Conservation (phyloP, 768 basidiomycete genomes). For the Termitomyces bulborhizus region DNA sequence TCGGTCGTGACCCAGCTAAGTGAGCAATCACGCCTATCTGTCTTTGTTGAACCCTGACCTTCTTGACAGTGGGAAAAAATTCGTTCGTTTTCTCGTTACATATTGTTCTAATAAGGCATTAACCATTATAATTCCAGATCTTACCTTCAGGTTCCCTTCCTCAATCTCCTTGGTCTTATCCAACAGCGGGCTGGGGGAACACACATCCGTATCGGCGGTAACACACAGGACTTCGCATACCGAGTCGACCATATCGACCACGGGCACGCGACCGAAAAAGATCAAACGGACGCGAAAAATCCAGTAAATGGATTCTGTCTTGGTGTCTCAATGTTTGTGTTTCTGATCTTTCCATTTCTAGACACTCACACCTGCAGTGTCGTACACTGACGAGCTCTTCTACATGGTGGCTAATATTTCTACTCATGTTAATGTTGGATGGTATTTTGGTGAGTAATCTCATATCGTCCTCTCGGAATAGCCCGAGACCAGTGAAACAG, state of each 20-base stretch:
- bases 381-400: constrained; percentile 61
- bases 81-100: constrained; percentile 27
- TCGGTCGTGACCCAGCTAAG: constrained; percentile 62
- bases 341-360: constrained; percentile 4
- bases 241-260: constrained; percentile 34
- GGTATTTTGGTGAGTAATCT: constrained; percentile 46
- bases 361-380: constrained; percentile 63
- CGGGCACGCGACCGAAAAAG: constrained; percentile 39
- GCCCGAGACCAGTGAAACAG: constrained; percentile 8
- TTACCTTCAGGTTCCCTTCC: constrained; percentile 46
- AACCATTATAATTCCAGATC: constrained; percentile 28
- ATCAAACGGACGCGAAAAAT: constrained; percentile 20
- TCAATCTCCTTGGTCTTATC: constrained; percentile 61
- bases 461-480: not conserved
- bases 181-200: constrained; percentile 48
- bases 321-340: not conserved
- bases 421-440: constrained; percentile 47
- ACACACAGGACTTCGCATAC: constrained; percentile 53
- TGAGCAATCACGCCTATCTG: constrained; percentile 31
- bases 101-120: not conserved
- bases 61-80: constrained; percentile 43
- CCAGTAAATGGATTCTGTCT: constrained; percentile 19
- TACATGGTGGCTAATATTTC: constrained; percentile 59
- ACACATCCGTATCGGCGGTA: constrained; percentile 57
- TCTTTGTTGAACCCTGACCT: not conserved